phyloP scores from a whole-genome alignment of 345 rosid species.

The Populus davidiana region DNA sequence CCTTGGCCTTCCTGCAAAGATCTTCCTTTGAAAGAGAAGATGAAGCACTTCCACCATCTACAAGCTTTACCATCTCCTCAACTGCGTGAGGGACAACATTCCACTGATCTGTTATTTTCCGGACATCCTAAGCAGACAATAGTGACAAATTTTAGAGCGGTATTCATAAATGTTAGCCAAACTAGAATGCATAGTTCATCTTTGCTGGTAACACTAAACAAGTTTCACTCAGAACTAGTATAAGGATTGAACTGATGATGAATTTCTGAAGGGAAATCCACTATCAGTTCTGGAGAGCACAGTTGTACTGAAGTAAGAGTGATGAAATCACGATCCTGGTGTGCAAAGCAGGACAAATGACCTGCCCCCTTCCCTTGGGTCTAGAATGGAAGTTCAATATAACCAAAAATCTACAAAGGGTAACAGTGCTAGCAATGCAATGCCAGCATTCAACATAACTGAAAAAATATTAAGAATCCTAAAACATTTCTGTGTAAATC shows the following conservation, averaged over 20 bases:
- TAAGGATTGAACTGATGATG: background rate
- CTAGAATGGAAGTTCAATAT: background rate
- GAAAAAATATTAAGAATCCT: background rate
- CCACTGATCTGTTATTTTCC: slow-evolving; percentile 66
- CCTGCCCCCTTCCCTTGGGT: background rate
- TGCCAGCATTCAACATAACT: too few relatives aligned
- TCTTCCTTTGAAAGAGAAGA: slow-evolving; percentile 44
- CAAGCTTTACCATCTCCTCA: slow-evolving; percentile 62
- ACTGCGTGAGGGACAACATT: slow-evolving; percentile 77
- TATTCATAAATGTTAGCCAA: background rate
- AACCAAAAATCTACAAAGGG: background rate
- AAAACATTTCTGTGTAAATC: background rate
- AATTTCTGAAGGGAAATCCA: background rate
- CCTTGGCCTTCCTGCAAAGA: slow-evolving; percentile 50
- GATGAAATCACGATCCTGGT: background rate
- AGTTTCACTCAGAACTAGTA: background rate
- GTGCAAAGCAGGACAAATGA: background rate
- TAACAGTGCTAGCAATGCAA: too few relatives aligned
- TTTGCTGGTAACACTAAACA: background rate
- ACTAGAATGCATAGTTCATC: background rate
- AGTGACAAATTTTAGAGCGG: background rate
- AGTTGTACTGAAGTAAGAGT: background rate
- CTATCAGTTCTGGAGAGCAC: background rate
- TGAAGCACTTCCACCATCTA: slow-evolving; percentile 21
- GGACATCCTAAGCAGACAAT: slow-evolving; percentile 44